Conservation (phyloP, 108 stramenopile genomes). For the Mediolabrus comicus region DNA sequence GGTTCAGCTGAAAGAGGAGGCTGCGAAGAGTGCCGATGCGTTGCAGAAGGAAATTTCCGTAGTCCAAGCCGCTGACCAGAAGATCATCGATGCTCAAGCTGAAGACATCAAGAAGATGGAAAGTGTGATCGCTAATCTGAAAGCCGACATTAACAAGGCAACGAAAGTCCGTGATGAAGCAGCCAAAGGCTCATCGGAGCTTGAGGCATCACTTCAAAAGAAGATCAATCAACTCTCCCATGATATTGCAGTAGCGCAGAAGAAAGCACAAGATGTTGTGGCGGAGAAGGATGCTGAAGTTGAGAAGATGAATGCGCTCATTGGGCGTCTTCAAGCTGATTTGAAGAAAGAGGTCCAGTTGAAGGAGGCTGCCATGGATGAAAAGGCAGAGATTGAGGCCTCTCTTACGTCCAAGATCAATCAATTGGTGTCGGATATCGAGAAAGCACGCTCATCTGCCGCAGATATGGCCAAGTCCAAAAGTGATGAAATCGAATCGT, state of each 20-base stretch:
- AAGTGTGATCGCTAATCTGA: neutral
- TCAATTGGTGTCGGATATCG: neutral
- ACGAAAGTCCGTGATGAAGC: conserved; percentile 19
- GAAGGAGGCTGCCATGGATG: conserved; percentile 2
- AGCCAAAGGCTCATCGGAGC: conserved; percentile 12
- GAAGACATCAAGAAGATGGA: conserved; percentile 10
- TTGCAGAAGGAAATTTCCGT: conserved; percentile 12
- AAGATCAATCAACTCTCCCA: neutral
- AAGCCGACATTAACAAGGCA: conserved; percentile 18
- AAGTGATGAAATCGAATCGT: conserved; percentile 13
- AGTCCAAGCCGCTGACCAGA: conserved; percentile 2
- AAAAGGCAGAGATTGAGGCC: conserved; percentile 12
- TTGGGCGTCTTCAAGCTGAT: conserved; percentile 5
- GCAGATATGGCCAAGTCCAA: conserved; percentile 7
- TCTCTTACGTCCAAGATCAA: conserved; percentile 2
- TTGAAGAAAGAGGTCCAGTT: conserved; percentile 1
- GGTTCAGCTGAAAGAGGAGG: neutral
- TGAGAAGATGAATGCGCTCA: conserved; percentile 10
- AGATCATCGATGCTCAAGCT: conserved; percentile 10
- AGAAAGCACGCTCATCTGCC: neutral
- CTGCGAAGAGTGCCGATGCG: conserved; percentile 3
- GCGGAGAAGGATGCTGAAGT: conserved; percentile 12
- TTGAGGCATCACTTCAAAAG: conserved; percentile 10
- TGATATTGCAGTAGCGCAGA: neutral
- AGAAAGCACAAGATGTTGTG: conserved; percentile 10